These are phyloP conservation scores for Syzygium malaccense DNA, from an alignment of 441 rosid genomes.

Conservation along the genomic window DNA sequence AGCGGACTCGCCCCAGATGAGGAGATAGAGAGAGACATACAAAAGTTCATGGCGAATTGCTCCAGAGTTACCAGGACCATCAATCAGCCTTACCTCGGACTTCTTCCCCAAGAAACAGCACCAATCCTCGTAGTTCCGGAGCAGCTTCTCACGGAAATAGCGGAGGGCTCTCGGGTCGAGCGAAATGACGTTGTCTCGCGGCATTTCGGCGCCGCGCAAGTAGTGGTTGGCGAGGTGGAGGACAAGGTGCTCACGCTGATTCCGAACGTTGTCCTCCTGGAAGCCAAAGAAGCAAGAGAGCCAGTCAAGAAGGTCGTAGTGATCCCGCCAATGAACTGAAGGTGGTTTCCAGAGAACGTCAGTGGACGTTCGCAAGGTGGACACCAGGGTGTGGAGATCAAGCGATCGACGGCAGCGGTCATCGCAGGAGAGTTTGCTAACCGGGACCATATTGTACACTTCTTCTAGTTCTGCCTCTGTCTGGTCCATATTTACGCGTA, in stretches of 20 bases:
- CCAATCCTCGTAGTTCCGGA: slow-evolving; percentile 67
- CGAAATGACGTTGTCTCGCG: slow-evolving; percentile 57
- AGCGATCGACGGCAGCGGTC: slow-evolving; percentile 68
- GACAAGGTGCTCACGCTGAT: slow-evolving; percentile 79
- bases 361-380: slow-evolving; percentile 45
- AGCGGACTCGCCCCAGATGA: slow-evolving; percentile 88
- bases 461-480: slow-evolving; percentile 9
- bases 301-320: slow-evolving; percentile 84
- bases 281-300: slow-evolving; percentile 68
- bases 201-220: slow-evolving; percentile 66
- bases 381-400: slow-evolving; percentile 67
- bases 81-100: slow-evolving; percentile 84
- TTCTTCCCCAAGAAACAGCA: slow-evolving; percentile 62
- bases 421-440: slow-evolving; percentile 67
- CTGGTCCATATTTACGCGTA: neutral
- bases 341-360: slow-evolving; percentile 65
- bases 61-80: slow-evolving; percentile 41
- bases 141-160: slow-evolving; percentile 52
- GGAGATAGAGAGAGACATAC: slow-evolving; percentile 62
- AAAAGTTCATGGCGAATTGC: slow-evolving; percentile 56
- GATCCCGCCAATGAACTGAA: slow-evolving; percentile 39
- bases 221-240: slow-evolving; percentile 82
- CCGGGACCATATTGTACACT: slow-evolving; percentile 65
- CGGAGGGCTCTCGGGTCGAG: slow-evolving; percentile 57
- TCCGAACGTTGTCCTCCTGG: slow-evolving; percentile 65